Evolutionary conservation across 805 yeast species (phyloP), one percentile per base, ranked within the genome.

Genomic region (Candida berthetii): DNA sequence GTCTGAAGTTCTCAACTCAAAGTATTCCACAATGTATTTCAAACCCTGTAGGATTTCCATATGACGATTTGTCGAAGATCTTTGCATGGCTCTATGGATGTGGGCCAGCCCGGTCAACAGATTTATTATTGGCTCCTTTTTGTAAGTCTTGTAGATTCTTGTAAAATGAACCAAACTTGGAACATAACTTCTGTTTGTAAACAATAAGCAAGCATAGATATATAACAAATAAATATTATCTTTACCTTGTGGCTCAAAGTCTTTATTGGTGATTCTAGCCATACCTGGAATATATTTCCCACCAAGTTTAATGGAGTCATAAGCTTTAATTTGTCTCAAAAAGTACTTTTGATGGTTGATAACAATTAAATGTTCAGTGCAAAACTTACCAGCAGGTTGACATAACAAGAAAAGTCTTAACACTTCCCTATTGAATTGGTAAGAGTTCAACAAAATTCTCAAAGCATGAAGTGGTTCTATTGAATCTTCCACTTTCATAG

Each of bases 281-380:
- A 86, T 87, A 1, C 97, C 97, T 2, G 76, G 65, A 16, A 88
- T 76, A 11, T 71, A 69, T 35, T 71, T 74, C 9, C 69, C 62
- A 9, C 66, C 68, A 39, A 60, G 55, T 25, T 78, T 71, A 14
- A 83, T 54, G 3, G 93, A 76, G 58, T 93, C 99, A 57, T 77
- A 80, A 0, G 96, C 95, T 57, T 91, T 93, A 48, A 91, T 69
- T 52, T 90, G 97, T 50, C 99, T 78, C 45, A 93, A 65, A 47
- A 91, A 81, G 57, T 80, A 91, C 59, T 93, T 93, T 53, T 91
- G 98, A 55, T 87, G 91, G 46, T 87, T 85, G 29, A 87, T 80
- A 37, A 84, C 81, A 38, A 86, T 81, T 54, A 83, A 78, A 15
- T 75, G 69, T 13, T 78, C 82, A 52, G 76, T 64, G 1, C 85